These are phyloP conservation scores for Citrus maxima DNA, from an alignment of 345 rosid species.

Conservation along the genomic window DNA sequence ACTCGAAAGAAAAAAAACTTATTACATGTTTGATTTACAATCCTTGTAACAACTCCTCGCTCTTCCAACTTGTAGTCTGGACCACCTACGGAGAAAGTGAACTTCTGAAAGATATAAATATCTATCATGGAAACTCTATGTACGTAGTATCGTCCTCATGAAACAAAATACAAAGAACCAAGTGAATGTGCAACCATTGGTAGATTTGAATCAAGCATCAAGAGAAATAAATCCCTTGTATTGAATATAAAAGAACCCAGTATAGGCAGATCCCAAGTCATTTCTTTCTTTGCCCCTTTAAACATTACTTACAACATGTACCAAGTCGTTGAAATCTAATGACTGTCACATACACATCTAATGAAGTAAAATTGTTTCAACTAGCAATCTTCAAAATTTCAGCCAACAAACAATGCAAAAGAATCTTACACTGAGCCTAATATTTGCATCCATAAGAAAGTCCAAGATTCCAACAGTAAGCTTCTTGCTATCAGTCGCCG, in stretches of 20 bases:
- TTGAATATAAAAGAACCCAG: neutral
- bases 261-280: neutral
- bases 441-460: conserved; percentile 82
- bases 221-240: neutral
- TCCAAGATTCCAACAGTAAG: conserved; percentile 58
- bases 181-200: neutral
- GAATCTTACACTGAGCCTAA: conserved; percentile 65
- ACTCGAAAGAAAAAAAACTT: too few relatives aligned
- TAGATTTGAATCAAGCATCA: neutral
- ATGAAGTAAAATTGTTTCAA: neutral
- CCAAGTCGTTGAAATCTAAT: neutral
- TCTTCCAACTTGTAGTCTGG: neutral
- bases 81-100: neutral
- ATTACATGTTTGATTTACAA: neutral
- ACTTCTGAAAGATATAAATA: neutral
- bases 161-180: neutral
- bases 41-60: neutral
- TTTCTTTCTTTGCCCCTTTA: neutral
- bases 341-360: neutral
- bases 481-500: conserved; percentile 46
- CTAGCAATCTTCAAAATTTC: neutral
- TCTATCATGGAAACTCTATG: neutral
- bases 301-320: neutral
- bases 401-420: neutral
- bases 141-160: too few relatives aligned